Percentiles rank a stretch among this genome's conserved stretches.
phyloP scores from a whole-genome alignment of 495 filamentous ascomycete genomes.

The Ramalina intermedia region DNA sequence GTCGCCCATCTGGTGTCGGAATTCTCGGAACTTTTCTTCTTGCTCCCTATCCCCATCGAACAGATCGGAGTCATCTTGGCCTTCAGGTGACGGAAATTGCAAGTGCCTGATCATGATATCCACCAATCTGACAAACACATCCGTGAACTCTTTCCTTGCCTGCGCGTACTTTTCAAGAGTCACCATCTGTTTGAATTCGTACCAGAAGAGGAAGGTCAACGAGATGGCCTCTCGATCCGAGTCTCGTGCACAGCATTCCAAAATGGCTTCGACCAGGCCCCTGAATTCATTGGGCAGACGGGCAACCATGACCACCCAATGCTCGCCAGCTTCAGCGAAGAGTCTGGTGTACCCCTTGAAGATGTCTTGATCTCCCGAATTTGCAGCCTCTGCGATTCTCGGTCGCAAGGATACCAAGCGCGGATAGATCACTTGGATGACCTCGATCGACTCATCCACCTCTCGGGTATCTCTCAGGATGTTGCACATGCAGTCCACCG shows the following conservation, averaged over 20 bases:
- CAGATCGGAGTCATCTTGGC: slow-evolving; percentile 58
- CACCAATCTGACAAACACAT: slow-evolving; percentile 74
- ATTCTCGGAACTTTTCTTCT: slow-evolving; percentile 95
- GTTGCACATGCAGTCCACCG: slow-evolving; percentile 84
- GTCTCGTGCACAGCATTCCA: slow-evolving; percentile 81
- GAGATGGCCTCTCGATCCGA: slow-evolving; percentile 78
- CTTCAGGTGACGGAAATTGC: slow-evolving; percentile 69
- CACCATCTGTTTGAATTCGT: slow-evolving; percentile 92
- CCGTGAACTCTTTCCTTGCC: slow-evolving; percentile 55
- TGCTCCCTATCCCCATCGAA: slow-evolving; percentile 93
- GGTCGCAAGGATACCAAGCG: slow-evolving; percentile 64
- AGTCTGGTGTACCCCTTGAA: slow-evolving; percentile 80
- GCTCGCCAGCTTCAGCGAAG: slow-evolving; percentile 85
- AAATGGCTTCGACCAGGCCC: slow-evolving; percentile 72
- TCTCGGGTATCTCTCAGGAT: slow-evolving; percentile 88
- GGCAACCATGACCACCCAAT: slow-evolving; percentile 84
- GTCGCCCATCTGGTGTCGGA: slow-evolving; percentile 93
- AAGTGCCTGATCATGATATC: slow-evolving; percentile 89
- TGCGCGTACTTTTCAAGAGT: slow-evolving; percentile 79
- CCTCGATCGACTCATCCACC: slow-evolving; percentile 60
- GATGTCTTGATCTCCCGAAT: slow-evolving; percentile 69
- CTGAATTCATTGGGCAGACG: slow-evolving; percentile 68
- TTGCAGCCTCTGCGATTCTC: slow-evolving; percentile 59
- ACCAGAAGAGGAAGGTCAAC: slow-evolving; percentile 94
- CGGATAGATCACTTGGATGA: slow-evolving; percentile 77